Evolutionary conservation across 1,284 basidiomycete species (phyloP), one percentile per base, ranked within the genome.

Genomic region (Apiotrichum sp.): DNA sequence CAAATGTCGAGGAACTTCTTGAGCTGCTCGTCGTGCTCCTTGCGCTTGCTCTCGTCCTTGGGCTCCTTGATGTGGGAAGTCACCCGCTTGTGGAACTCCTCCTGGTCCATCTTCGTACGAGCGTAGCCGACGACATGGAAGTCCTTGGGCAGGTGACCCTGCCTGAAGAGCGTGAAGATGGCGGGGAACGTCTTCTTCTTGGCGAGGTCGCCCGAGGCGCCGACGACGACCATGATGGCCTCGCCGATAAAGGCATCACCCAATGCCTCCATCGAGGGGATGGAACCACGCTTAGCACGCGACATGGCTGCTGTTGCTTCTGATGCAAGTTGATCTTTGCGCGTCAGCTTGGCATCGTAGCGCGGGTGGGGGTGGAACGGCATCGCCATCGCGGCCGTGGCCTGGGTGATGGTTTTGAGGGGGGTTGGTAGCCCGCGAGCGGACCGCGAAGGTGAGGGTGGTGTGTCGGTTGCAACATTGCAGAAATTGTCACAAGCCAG

Each of bases 161-260:
- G 84, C 65, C 81, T 81, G 81, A 83, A 95, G 64, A 97, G 85
- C 58, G 85, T 86, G 74, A 95, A 96, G 60, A 97, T 81, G 41
- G 93, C 93, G 14, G 93, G 93, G 77, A 93, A 89, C 9, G 93
- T 97, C 92, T 98, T 98, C 82, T 98, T 98, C 87, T 97, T 97
- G 59, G 95, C 96, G 50, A 98, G 82, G 81, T 98, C 95, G 52
- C 95, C 95, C 57, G 91, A 96, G 29, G 95, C 95, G 59, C 96
- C 96, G 59, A 96, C 84, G 55, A 98, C 95, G 72, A 95, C 79
- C 78, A 96, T 85, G 78, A 89, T 74, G 32, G 90, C 93, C 80
- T 93, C 91, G 65, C 88, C 85, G 75, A 81, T 87, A 78, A 93
- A 83, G 59, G 83, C 80, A 38, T 87, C 80, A 63, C 85, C 83